These are phyloP conservation scores for Eruca vesicaria DNA, from an alignment of 441 rosid species.

Conservation along the genomic window DNA sequence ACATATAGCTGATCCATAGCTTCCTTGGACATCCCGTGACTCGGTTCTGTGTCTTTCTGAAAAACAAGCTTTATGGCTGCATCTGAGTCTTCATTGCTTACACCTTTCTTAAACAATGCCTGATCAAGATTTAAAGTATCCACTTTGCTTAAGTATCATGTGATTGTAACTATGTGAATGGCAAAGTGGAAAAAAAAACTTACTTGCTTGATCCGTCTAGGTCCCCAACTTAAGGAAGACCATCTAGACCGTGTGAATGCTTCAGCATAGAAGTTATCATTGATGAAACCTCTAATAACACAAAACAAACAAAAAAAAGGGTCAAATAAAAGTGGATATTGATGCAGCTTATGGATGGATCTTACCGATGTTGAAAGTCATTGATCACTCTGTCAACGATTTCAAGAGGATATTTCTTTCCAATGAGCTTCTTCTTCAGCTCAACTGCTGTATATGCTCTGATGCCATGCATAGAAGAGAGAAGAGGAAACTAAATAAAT, in stretches of 20 bases:
- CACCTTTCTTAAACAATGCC: conserved; percentile 73
- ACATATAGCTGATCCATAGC: conserved; percentile 64
- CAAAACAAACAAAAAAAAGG: not conserved
- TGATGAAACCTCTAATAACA: conserved; percentile 65
- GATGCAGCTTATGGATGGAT: not conserved
- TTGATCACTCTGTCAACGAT: conserved; percentile 51
- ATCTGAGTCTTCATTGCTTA: conserved; percentile 49
- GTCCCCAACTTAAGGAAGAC: conserved; percentile 91
- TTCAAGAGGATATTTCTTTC: conserved; percentile 52
- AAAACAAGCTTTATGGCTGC: conserved; percentile 77
- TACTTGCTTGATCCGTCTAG: conserved; percentile 84
- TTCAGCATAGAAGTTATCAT: conserved; percentile 81
- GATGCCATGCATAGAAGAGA: not conserved
- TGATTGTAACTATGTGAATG: not conserved
- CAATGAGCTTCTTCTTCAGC: conserved; percentile 69
- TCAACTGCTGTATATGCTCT: conserved; percentile 73
- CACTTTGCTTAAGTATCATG: not conserved
- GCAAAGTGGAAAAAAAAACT: not conserved
- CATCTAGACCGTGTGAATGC: conserved; percentile 73
- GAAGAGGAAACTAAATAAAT: not conserved
- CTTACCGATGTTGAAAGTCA: conserved; percentile 59
- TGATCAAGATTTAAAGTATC: conserved; percentile 31
- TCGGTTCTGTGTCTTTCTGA: conserved; percentile 52
- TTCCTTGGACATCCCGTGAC: conserved; percentile 60
- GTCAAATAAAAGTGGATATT: not conserved